Evolutionary conservation across 306 rosid species (phyloP).

Genomic region (Cicer chorassanicum): DNA sequence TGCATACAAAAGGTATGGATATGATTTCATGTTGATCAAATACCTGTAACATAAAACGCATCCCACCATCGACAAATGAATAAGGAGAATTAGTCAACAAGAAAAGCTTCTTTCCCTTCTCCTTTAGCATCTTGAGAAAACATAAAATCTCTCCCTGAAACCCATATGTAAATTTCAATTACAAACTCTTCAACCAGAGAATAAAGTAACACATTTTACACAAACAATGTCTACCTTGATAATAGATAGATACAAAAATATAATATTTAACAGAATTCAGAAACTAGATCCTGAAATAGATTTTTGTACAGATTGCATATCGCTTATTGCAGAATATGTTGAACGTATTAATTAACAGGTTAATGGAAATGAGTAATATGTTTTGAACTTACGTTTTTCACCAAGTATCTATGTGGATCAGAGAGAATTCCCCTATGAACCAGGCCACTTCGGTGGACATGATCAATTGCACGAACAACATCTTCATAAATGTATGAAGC

Average conservation of each 20-base stretch:
- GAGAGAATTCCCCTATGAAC: constrained; percentile 81
- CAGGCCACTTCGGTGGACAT: constrained; percentile 88
- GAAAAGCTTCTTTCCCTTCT: constrained; percentile 92
- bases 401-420: constrained; percentile 76
- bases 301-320: constrained; percentile 26
- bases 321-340: constrained; percentile 39
- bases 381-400: constrained; percentile 75
- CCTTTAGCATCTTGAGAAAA: constrained; percentile 84
- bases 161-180: constrained; percentile 31
- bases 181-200: constrained; percentile 31
- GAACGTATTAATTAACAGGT: constrained; percentile 11
- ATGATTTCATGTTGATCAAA: constrained; percentile 39
- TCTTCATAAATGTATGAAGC: constrained; percentile 89
- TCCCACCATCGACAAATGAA: constrained; percentile 94
- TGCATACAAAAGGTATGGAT: constrained; percentile 17
- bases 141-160: constrained; percentile 72
- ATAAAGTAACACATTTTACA: constrained; percentile 36
- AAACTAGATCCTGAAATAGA: constrained; percentile 33
- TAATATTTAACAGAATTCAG: constrained; percentile 35
- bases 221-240: constrained; percentile 19
- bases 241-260: constrained; percentile 6
- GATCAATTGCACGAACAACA: constrained; percentile 84
- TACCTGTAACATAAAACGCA: constrained; percentile 93
- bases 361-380: constrained; percentile 29
- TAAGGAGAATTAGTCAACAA: constrained; percentile 94